Conservation (phyloP, 495 filamentous ascomycete genomes). For the Aspergillus bridgeri region DNA sequence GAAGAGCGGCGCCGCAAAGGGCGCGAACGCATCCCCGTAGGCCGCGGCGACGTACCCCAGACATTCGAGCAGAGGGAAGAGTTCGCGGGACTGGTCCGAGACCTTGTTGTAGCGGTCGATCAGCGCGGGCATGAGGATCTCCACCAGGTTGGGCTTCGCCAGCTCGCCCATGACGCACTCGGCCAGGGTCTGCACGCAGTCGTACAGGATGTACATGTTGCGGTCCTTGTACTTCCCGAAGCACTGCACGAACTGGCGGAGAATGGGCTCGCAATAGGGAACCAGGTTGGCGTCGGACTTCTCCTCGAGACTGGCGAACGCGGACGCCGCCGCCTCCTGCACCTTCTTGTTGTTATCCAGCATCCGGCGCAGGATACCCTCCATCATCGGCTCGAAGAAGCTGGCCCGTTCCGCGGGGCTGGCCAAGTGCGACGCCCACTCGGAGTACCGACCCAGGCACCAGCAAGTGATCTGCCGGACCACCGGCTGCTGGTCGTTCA, state of each 20-base stretch:
- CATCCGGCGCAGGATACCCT: constrained; percentile 91
- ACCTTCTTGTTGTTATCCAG: constrained; percentile 96
- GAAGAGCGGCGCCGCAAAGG: constrained; percentile 82
- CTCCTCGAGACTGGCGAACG: constrained; percentile 94
- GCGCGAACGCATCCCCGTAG: constrained; percentile 75
- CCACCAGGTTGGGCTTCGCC: constrained; percentile 70
- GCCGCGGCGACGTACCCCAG: constrained; percentile 91
- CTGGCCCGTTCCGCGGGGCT: constrained; percentile 62
- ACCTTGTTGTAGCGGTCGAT: constrained; percentile 87
- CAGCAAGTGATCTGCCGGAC: constrained; percentile 97
- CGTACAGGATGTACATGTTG: constrained; percentile 98
- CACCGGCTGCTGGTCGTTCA: constrained; percentile 84
- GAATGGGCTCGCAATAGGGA: constrained; percentile 84
- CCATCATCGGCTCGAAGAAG: constrained; percentile 97
- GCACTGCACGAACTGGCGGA: constrained; percentile 87
- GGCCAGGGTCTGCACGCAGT: constrained; percentile 95
- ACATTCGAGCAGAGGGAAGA: constrained; percentile 93
- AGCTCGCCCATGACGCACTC: constrained; percentile 83
- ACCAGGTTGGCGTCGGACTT: constrained; percentile 76
- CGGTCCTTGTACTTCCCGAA: constrained; percentile 95
- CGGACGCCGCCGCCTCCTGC: constrained; percentile 93
- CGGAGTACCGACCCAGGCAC: constrained; percentile 91
- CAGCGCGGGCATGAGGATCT: constrained; percentile 90
- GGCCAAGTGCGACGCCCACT: constrained; percentile 80
- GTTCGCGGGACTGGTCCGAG: constrained; percentile 82